Base-by-base conservation (phyloP, 768 basidiomycete genomes). In the Chalciporus pseudorubinellus region DNA sequence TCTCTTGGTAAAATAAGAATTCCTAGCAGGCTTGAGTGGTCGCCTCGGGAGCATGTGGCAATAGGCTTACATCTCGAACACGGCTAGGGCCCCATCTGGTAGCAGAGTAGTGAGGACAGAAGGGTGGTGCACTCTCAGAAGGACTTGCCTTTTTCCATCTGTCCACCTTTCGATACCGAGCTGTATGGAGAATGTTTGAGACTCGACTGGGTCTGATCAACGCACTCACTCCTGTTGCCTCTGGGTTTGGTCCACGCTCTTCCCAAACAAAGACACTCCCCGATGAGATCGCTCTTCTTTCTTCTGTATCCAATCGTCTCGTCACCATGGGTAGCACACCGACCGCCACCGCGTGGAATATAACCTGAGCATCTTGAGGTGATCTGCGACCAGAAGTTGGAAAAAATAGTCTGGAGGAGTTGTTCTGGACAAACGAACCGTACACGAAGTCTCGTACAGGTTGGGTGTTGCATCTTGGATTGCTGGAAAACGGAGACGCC, bases 201-300 rank as follows among this genome's bases (percentile, higher is more conserved):
- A 50, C 41, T 18, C 34, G n/a, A n/a, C n/a, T n/a, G n/a, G n/a
- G n/a, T n/a, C n/a, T n/a, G n/a, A n/a, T n/a, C n/a, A n/a, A 49
- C 33, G 38, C 34, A 71, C 79, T 62, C 63, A 88, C 84, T 53
- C 85, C 85, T 42, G 80, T 81, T 24, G 81, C 76, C 54, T 87
- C 87, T 44, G 82, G 68, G 55, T 80, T 81, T 13, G 84, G 77
- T 6, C 83, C 83, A 50, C 89, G 77, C 65, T 92, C 89, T 63
- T 91, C 87, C 89, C 89, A 92, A 34, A 92, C 87, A 57, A 82
- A 92, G 29, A 91, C 83, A 51, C 79, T 81, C 13, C 89, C 89
- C 1, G 87, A 79, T n/a, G 72, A 58, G 44, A 91, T 87, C 36
- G 75, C 71, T 11, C 87, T 77, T 34, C 88, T 76, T 64, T 91